Evolutionary conservation across 306 rosid genomes (phyloP).

Genomic region (Pueraria montana): DNA sequence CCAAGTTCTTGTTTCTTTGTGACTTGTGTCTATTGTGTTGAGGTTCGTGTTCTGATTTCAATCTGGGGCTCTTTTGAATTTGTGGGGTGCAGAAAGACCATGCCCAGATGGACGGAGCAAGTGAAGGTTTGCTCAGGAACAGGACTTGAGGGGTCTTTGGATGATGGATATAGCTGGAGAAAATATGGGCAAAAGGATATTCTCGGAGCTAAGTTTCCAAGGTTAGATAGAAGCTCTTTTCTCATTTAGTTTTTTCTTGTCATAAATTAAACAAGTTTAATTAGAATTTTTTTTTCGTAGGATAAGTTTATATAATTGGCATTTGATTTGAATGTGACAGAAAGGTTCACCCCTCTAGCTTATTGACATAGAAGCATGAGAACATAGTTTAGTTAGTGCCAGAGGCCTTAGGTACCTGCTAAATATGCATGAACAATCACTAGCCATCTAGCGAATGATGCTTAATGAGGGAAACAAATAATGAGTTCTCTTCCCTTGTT

Average conservation of each 20-base stretch:
- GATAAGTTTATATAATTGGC: neutral
- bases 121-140: constrained; percentile 63
- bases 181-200: constrained; percentile 90
- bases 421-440: neutral
- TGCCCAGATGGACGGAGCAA: constrained; percentile 67
- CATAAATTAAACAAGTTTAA: neutral
- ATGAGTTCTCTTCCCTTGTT: neutral
- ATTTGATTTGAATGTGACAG: neutral
- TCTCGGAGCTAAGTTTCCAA: constrained; percentile 77
- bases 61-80: constrained; percentile 2
- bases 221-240: constrained; percentile 58
- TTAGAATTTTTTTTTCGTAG: constrained; percentile 12
- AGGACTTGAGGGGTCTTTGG: constrained; percentile 62
- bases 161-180: constrained; percentile 88
- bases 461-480: neutral
- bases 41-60: constrained; percentile 11
- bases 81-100: constrained; percentile 66
- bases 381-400: neutral
- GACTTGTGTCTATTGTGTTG: neutral
- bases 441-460: neutral
- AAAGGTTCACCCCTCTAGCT: neutral
- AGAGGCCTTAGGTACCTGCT: neutral
- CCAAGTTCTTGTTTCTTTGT: constrained; percentile 15
- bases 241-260: neutral
- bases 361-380: neutral